Evolutionary conservation across 1,284 basidiomycete genomes (phyloP).

Genomic region (Caloboletus firmus): DNA sequence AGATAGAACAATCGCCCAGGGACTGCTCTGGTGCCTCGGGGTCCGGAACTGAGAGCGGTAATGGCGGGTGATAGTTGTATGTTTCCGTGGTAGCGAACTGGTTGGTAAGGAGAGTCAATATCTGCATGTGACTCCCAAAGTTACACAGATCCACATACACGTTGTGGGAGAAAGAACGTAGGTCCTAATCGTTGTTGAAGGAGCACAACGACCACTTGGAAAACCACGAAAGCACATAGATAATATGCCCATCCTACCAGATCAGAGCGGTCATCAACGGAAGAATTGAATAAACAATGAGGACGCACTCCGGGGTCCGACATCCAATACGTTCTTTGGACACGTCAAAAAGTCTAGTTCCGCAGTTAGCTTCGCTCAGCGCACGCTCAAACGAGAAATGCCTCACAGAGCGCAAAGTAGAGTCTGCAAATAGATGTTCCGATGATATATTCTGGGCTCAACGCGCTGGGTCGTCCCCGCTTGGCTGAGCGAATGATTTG

Average conservation of each 20-base stretch:
- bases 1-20: conserved; percentile 85
- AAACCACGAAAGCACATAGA: conserved; percentile 59
- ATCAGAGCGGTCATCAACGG: neutral
- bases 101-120: neutral
- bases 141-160: conserved; percentile 40
- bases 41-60: conserved; percentile 59
- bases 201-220: conserved; percentile 66
- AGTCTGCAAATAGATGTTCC: conserved; percentile 74
- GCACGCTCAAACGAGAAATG: neutral
- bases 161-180: conserved; percentile 74
- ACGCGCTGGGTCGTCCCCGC: conserved; percentile 67
- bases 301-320: conserved; percentile 62
- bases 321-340: conserved; percentile 82
- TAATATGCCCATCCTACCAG: conserved; percentile 64
- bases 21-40: conserved; percentile 70
- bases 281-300: neutral
- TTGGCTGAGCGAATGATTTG: conserved; percentile 80
- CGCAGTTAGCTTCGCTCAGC: neutral
- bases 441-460: conserved; percentile 72
- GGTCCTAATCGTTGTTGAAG: conserved; percentile 80
- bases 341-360: conserved; percentile 75
- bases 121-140: neutral
- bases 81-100: conserved; percentile 63
- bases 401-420: conserved; percentile 74
- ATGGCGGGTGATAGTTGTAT: conserved; percentile 83